Conservation (phyloP, 2,329 filamentous ascomycete species). For the Hymenoscyphus linearis region DNA sequence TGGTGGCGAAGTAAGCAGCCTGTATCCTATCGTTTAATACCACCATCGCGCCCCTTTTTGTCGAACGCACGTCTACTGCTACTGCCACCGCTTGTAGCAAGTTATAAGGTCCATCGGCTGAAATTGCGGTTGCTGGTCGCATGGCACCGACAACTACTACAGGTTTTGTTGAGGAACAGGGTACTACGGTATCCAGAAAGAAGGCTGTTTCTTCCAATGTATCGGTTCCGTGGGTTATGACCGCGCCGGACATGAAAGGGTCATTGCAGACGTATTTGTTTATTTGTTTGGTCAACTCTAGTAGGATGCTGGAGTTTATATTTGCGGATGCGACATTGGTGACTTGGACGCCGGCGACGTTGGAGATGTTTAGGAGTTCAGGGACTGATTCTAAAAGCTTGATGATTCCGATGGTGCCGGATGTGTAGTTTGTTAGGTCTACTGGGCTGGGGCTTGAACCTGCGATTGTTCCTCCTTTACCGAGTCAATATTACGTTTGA, state of each 20-base stretch:
- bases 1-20: slow-evolving; percentile 52
- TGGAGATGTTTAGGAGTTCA: slow-evolving; percentile 47
- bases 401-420: slow-evolving; percentile 33
- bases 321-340: slow-evolving; percentile 43
- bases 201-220: slow-evolving; percentile 60
- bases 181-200: slow-evolving; percentile 56
- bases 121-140: slow-evolving; percentile 57
- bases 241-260: slow-evolving; percentile 40
- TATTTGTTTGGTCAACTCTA: slow-evolving; percentile 44
- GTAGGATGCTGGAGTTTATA: slow-evolving; percentile 44
- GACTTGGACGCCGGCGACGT: slow-evolving; percentile 48
- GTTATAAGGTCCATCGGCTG: slow-evolving; percentile 59
- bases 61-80: slow-evolving; percentile 42
- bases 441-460: slow-evolving; percentile 43
- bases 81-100: slow-evolving; percentile 55
- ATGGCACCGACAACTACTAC: slow-evolving; percentile 57
- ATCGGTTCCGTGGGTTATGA: slow-evolving; percentile 62
- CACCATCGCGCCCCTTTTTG: slow-evolving; percentile 51
- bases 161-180: slow-evolving; percentile 53
- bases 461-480: slow-evolving; percentile 52
- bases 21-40: slow-evolving; percentile 58
- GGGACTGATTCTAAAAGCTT: slow-evolving; percentile 50
- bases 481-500: slow-evolving; percentile 18
- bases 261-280: slow-evolving; percentile 37
- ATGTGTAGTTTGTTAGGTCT: slow-evolving; percentile 50